These are phyloP conservation scores for Stephanodiscus minutulus DNA, from an alignment of 108 stramenopile species.

Conservation along the genomic window DNA sequence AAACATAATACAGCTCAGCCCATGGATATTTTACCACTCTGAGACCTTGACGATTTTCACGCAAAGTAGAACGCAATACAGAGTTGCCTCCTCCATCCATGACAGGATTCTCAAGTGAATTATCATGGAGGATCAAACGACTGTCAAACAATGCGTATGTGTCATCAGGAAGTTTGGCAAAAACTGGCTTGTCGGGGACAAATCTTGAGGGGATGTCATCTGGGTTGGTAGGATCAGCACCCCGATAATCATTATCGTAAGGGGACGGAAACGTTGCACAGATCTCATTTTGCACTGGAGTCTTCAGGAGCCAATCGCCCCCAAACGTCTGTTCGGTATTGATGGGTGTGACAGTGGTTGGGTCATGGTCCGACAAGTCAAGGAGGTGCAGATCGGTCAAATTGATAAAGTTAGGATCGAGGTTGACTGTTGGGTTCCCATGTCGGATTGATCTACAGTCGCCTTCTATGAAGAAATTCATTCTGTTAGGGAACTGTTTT, in stretches of 20 bases:
- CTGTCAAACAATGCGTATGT: slow-evolving; percentile 40
- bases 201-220: slow-evolving; percentile 35
- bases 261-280: slow-evolving; percentile 43
- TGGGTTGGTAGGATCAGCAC: slow-evolving; percentile 34
- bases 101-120: slow-evolving; percentile 44
- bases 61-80: slow-evolving; percentile 33
- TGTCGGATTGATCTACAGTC: slow-evolving; percentile 12
- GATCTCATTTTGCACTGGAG: slow-evolving; percentile 34
- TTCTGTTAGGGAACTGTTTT: slow-evolving; percentile 23
- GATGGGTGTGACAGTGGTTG: slow-evolving; percentile 25
- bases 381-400: slow-evolving; percentile 35
- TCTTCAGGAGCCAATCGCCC: slow-evolving; percentile 36
- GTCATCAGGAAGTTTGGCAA: slow-evolving; percentile 35
- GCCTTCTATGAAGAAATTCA: slow-evolving; percentile 26
- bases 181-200: slow-evolving; percentile 39
- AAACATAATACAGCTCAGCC: slow-evolving; percentile 15
- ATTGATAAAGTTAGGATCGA: slow-evolving; percentile 44
- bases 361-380: slow-evolving; percentile 25
- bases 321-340: slow-evolving; percentile 39
- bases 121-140: slow-evolving; percentile 41
- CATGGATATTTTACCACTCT: neutral
- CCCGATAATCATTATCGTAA: slow-evolving; percentile 51
- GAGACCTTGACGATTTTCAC: slow-evolving; percentile 30
- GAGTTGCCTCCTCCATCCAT: slow-evolving; percentile 43
- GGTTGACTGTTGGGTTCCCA: slow-evolving; percentile 47